A percentile compares a stretch with the other conserved stretches of the same genome.
Evolutionary conservation across 176 grass and related monocot genomes (phyloP).

Genomic region (Chloris gayana): DNA sequence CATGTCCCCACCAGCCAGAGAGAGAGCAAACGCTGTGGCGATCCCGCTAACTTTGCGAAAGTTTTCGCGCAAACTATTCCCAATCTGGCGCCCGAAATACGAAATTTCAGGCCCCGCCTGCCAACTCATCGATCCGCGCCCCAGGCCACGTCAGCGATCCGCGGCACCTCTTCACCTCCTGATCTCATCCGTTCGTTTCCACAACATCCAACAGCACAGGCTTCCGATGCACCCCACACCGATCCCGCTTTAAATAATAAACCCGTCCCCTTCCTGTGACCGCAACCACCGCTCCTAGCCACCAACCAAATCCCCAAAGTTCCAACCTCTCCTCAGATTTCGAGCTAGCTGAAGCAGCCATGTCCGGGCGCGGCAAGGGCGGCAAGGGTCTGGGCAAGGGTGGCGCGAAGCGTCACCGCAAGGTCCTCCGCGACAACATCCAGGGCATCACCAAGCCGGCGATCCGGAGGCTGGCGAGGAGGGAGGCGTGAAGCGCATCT

Average conservation of each 20-base stretch:
- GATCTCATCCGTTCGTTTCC: constrained; percentile 21
- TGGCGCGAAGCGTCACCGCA: constrained; percentile 67
- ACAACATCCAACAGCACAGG: constrained; percentile 39
- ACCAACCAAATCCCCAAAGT: constrained; percentile 24
- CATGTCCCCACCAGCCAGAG: not conserved
- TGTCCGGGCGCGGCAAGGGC: constrained; percentile 74
- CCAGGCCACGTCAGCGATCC: constrained; percentile 55
- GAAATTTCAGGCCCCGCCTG: not conserved
- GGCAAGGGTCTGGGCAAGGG: constrained; percentile 75
- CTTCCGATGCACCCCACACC: not conserved
- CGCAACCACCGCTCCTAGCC: not conserved
- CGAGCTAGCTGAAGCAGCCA: constrained; percentile 16
- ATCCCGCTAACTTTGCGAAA: not conserved
- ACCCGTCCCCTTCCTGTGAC: not conserved
- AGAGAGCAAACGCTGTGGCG: not conserved
- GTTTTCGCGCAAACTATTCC: not conserved
- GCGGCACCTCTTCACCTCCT: not conserved
- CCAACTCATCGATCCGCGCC: constrained; percentile 36
- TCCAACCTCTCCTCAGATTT: not conserved
- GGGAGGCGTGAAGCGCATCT: constrained; percentile 73
- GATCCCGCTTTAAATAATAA: not conserved
- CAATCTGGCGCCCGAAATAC: not conserved
- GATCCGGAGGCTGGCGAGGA: constrained; percentile 58
- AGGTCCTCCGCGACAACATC: constrained; percentile 81
- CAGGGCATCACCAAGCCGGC: constrained; percentile 87